Evolutionary conservation across 225 moss, liverwort and hornwort species (phyloP).

Genomic region (Neckera pumila): DNA sequence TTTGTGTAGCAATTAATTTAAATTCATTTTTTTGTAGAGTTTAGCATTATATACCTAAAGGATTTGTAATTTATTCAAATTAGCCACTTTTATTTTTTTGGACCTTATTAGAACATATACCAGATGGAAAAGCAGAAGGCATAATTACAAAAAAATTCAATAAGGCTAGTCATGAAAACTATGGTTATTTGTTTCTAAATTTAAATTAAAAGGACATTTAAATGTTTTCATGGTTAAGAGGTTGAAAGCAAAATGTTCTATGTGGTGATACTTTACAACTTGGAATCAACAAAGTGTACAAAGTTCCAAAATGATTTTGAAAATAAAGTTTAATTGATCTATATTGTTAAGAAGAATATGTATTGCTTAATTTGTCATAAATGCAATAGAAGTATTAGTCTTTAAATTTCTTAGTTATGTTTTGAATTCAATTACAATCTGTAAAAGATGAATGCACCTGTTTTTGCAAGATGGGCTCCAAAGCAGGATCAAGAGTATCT

Average conservation of each 20-base stretch:
- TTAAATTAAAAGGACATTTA: not conserved
- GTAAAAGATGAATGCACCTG: not conserved
- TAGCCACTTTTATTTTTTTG: not conserved
- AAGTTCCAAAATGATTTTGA: too few species aligned
- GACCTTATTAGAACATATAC: not conserved
- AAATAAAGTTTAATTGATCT: not conserved
- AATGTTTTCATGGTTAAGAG: not conserved
- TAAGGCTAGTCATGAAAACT: too few species aligned
- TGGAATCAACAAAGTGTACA: not conserved
- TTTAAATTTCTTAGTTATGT: not conserved
- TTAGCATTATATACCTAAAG: not conserved
- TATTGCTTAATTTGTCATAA: too few species aligned
- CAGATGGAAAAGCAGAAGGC: not conserved
- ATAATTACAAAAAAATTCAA: not conserved
- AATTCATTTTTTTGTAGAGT: not conserved
- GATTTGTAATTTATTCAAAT: not conserved
- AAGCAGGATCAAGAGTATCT: conserved; percentile 74
- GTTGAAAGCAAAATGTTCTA: too few species aligned
- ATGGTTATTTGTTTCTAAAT: accelerated
- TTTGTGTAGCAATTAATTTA: not conserved
- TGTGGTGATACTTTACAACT: accelerated
- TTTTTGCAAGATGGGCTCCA: conserved; percentile 85
- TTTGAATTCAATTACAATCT: not conserved
- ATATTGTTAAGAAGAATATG: not conserved
- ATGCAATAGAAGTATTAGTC: accelerated